phyloP scores from a whole-genome alignment of 768 basidiomycete genomes.

The Coprinopsis strossmayeri region DNA sequence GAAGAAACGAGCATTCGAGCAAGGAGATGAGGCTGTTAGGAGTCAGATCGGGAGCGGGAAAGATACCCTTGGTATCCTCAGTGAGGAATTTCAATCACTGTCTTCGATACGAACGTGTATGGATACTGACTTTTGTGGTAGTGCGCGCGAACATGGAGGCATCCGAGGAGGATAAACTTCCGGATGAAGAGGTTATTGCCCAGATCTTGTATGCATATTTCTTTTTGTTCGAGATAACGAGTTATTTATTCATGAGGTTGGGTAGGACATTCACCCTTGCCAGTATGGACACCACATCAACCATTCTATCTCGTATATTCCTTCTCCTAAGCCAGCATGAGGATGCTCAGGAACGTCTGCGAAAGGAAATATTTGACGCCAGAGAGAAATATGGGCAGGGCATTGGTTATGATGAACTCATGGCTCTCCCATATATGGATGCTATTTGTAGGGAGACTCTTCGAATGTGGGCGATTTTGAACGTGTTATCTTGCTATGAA shows the following conservation, averaged over 20 bases:
- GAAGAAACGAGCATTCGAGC: constrained; percentile 1
- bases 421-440: constrained; percentile 29
- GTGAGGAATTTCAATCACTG: constrained; percentile 5
- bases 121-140: constrained; percentile 6
- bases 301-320: constrained; percentile 16
- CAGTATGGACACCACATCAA: constrained; percentile 20
- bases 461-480: constrained; percentile 22
- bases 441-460: constrained; percentile 32
- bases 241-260: no score
- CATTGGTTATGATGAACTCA: constrained; percentile 31
- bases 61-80: constrained; percentile 11
- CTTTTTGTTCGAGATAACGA: neutral
- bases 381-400: constrained; percentile 21
- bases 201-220: constrained; percentile 24
- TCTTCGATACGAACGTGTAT: neutral
- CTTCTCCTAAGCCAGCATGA: constrained; percentile 14
- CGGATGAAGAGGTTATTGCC: constrained; percentile 28
- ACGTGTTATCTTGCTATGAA: neutral
- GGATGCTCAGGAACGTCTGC: constrained; percentile 18
- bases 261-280: constrained; percentile 20
- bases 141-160: constrained; percentile 30
- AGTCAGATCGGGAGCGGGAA: constrained; percentile 7
- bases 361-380: constrained; percentile 17
- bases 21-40: neutral
- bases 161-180: constrained; percentile 23